phyloP scores from a whole-genome alignment of 768 basidiomycete genomes.

The Suillus bovinus region DNA sequence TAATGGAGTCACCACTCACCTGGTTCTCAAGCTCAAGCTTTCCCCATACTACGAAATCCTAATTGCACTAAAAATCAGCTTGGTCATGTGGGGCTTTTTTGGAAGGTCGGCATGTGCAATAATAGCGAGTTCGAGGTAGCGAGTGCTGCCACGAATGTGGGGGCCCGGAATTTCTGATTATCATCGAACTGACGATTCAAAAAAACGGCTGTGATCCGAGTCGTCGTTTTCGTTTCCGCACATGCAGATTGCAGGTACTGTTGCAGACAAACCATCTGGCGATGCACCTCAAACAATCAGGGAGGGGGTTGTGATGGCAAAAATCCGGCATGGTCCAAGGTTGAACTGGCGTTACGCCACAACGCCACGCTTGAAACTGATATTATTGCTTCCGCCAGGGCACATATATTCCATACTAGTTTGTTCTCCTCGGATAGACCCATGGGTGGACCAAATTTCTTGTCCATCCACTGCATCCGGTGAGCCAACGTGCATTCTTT shows the following conservation, averaged over 20 bases:
- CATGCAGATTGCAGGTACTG: neutral
- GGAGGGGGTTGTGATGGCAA: neutral
- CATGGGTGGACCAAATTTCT: neutral
- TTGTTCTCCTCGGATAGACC: neutral
- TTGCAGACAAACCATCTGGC: neutral
- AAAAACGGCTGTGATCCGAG: neutral
- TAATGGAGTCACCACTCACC: neutral
- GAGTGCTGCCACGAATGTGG: neutral
- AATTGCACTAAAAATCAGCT: neutral
- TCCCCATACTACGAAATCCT: neutral
- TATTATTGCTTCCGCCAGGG: neutral
- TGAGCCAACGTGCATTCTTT: neutral
- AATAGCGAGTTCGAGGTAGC: neutral
- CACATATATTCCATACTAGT: neutral
- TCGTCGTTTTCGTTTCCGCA: neutral
- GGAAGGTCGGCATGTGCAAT: neutral
- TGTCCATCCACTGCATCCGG: neutral
- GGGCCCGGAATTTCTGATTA: neutral
- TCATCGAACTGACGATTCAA: no score
- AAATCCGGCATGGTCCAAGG: no score
- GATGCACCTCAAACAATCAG: neutral
- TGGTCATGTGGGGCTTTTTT: neutral
- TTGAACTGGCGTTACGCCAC: no score
- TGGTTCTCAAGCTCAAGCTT: neutral
- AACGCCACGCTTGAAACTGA: neutral